Conservation (phyloP, 2,329 filamentous ascomycete genomes). For the Atkinsonella texensis region DNA sequence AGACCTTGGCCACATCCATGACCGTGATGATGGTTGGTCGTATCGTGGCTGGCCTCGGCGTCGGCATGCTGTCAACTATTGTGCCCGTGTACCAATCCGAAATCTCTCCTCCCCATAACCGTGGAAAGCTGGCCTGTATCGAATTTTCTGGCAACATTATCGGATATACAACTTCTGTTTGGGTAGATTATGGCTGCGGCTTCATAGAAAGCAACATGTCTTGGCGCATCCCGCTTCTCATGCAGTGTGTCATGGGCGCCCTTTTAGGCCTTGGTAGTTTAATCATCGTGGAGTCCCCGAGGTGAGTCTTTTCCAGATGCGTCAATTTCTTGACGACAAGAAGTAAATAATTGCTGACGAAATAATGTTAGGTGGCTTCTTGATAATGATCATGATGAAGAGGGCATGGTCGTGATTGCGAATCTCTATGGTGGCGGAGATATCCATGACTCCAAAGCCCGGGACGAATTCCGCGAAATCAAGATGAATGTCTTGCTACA, state of each 20-base stretch:
- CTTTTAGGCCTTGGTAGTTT: conserved; percentile 77
- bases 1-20: conserved; percentile 73
- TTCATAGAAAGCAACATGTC: conserved; percentile 76
- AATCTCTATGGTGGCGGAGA: conserved; percentile 95
- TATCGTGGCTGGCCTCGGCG: conserved; percentile 73
- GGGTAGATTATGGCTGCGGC: conserved; percentile 97
- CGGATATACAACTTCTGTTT: conserved; percentile 91
- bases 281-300: conserved; percentile 90
- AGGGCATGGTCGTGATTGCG: conserved; percentile 95
- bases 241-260: conserved; percentile 91
- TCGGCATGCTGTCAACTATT: conserved; percentile 82
- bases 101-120: conserved; percentile 91
- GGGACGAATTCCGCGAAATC: conserved; percentile 95
- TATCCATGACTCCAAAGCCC: conserved; percentile 82
- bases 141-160: conserved; percentile 97
- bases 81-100: conserved; percentile 91
- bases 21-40: conserved; percentile 79
- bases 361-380: conserved; percentile 64
- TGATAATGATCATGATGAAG: conserved; percentile 95
- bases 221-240: conserved; percentile 79
- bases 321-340: neutral
- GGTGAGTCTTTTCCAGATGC: conserved; percentile 38
- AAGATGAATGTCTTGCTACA: conserved; percentile 94
- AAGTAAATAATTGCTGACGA: neutral
- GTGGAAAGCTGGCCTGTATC: conserved; percentile 91